Conservation (phyloP, 805 yeast genomes). For the Torulaspora gathmanii region DNA sequence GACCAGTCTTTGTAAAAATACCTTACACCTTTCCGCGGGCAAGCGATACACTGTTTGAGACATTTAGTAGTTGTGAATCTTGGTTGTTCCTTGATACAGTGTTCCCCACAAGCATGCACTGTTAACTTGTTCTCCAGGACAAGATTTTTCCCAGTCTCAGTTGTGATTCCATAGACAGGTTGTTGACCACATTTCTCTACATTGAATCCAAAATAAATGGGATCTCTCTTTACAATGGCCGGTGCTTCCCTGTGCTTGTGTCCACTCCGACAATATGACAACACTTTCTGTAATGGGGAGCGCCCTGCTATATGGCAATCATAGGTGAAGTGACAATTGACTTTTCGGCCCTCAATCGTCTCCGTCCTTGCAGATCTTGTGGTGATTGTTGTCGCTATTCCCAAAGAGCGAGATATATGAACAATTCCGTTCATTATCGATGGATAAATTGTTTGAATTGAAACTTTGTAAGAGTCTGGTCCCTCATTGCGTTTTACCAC, state of each 20-base stretch:
- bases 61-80: conserved; percentile 16
- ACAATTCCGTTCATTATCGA: conserved; percentile 38
- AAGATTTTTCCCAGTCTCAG: conserved; percentile 19
- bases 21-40: conserved; percentile 23
- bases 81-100: conserved; percentile 22
- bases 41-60: conserved; percentile 25
- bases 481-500: conserved; percentile 24
- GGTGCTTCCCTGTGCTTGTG: conserved; percentile 21
- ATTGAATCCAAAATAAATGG: conserved; percentile 23
- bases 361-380: conserved; percentile 26
- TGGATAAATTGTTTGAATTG: conserved; percentile 33
- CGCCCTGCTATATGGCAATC: conserved; percentile 26
- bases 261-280: conserved; percentile 27
- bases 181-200: conserved; percentile 20
- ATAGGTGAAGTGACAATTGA: conserved; percentile 26
- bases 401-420: conserved; percentile 42
- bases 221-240: conserved; percentile 14
- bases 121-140: conserved; percentile 26
- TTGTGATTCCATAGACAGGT: conserved; percentile 19
- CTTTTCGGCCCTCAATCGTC: conserved; percentile 21
- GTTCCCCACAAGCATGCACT: conserved; percentile 15
- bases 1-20: conserved; percentile 29
- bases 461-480: conserved; percentile 23
- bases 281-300: conserved; percentile 23
- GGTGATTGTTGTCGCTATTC: conserved; percentile 37